These are phyloP conservation scores for Hippophae rhamnoides DNA, from an alignment of 306 rosid species.

Conservation along the genomic window DNA sequence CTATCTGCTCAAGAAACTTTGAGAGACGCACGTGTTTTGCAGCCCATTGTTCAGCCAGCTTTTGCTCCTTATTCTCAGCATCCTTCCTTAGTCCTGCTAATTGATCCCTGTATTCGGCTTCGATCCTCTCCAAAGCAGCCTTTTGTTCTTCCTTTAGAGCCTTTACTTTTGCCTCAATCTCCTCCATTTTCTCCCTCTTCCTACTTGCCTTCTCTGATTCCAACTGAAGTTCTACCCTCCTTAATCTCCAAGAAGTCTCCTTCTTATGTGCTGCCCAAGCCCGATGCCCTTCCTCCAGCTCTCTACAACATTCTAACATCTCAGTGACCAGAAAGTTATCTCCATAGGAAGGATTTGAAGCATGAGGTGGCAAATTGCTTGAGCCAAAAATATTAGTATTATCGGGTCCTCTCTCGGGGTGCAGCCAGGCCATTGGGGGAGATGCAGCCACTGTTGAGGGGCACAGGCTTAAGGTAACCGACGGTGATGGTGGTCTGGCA, in stretches of 20 bases:
- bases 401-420: slow-evolving; percentile 60
- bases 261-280: slow-evolving; percentile 81
- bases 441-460: slow-evolving; percentile 64
- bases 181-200: slow-evolving; percentile 75
- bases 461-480: slow-evolving; percentile 75
- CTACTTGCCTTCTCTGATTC: slow-evolving; percentile 79
- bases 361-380: slow-evolving; percentile 46
- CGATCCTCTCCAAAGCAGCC: slow-evolving; percentile 64
- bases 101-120: slow-evolving; percentile 77
- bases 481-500: slow-evolving; percentile 68
- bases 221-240: slow-evolving; percentile 80
- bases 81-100: slow-evolving; percentile 71
- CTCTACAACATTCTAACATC: slow-evolving; percentile 71
- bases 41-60: slow-evolving; percentile 89
- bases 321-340: slow-evolving; percentile 58
- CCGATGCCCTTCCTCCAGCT: slow-evolving; percentile 77
- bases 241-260: slow-evolving; percentile 78
- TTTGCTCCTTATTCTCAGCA: slow-evolving; percentile 87
- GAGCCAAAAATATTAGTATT: slow-evolving; percentile 40
- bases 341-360: slow-evolving; percentile 36
- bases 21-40: slow-evolving; percentile 65
- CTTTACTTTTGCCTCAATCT: slow-evolving; percentile 70
- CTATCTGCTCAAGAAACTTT: slow-evolving; percentile 72
- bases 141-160: slow-evolving; percentile 77
- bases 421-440: slow-evolving; percentile 66